Conservation (phyloP, 768 basidiomycete genomes). For the Psilocybe cyanescens region DNA sequence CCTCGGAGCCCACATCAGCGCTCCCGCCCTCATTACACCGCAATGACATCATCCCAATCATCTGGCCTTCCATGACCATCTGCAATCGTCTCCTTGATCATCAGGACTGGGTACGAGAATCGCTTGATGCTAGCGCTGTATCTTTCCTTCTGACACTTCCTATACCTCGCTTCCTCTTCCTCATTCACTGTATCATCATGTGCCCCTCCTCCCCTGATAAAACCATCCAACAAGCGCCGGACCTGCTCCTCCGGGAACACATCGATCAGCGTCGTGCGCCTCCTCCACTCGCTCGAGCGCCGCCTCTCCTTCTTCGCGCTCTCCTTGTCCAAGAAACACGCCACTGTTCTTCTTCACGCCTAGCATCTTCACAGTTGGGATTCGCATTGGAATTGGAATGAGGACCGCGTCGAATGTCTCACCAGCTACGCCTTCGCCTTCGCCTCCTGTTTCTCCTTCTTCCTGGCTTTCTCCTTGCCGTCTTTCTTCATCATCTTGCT, state of each 20-base stretch:
- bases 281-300: slow-evolving; percentile 52
- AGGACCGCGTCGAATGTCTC: slow-evolving; percentile 45
- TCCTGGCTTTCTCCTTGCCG: too few relatives aligned
- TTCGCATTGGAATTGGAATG: neutral
- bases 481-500: slow-evolving; percentile 29
- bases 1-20: slow-evolving; percentile 3
- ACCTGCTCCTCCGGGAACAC: slow-evolving; percentile 56
- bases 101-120: slow-evolving; percentile 36
- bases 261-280: slow-evolving; percentile 55
- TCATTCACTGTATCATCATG: too few relatives aligned
- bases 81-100: slow-evolving; percentile 54
- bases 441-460: slow-evolving; percentile 1
- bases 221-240: slow-evolving; percentile 18
- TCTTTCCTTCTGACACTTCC: neutral
- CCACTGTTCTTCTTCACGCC: slow-evolving; percentile 55
- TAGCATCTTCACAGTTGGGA: slow-evolving; percentile 33
- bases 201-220: slow-evolving; percentile 2
- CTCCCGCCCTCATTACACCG: slow-evolving; percentile 16
- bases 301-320: slow-evolving; percentile 40
- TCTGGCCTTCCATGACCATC: slow-evolving; percentile 47
- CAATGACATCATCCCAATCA: slow-evolving; percentile 13
- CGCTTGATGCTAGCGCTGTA: neutral
- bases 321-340: slow-evolving; percentile 51
- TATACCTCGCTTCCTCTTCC: neutral
- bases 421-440: slow-evolving; percentile 33